phyloP scores from a whole-genome alignment of 2,329 filamentous ascomycete species.

The Purpureocillium lavendulum region DNA sequence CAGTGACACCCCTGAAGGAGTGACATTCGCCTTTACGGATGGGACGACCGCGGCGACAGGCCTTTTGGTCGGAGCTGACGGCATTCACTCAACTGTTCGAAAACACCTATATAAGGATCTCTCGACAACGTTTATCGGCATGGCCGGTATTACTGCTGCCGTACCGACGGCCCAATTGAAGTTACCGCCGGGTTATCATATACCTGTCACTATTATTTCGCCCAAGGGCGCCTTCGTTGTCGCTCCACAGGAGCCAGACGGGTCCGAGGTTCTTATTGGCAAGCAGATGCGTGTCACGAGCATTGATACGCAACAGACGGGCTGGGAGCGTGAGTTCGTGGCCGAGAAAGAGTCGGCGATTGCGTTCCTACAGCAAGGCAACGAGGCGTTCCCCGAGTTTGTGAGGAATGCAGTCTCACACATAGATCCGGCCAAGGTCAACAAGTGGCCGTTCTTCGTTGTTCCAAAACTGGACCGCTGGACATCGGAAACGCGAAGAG shows the following conservation, averaged over 20 bases:
- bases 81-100: slow-evolving; percentile 49
- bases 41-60: slow-evolving; percentile 28
- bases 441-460: slow-evolving; percentile 41
- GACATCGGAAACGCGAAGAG: slow-evolving; percentile 25
- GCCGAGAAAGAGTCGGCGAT: slow-evolving; percentile 28
- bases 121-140: slow-evolving; percentile 40
- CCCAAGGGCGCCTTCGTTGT: slow-evolving; percentile 39
- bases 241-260: slow-evolving; percentile 37
- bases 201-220: slow-evolving; percentile 35
- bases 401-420: slow-evolving; percentile 23
- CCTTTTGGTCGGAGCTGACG: slow-evolving; percentile 48
- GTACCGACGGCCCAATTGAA: slow-evolving; percentile 27
- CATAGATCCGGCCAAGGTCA: slow-evolving; percentile 24
- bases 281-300: slow-evolving; percentile 30
- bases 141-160: slow-evolving; percentile 28
- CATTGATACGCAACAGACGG: slow-evolving; percentile 21
- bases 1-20: slow-evolving; percentile 26
- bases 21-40: slow-evolving; percentile 39
- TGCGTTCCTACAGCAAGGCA: slow-evolving; percentile 23
- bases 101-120: slow-evolving; percentile 40
- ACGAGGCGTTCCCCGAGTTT: slow-evolving; percentile 25
- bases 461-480: slow-evolving; percentile 37
- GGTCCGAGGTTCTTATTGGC: slow-evolving; percentile 39
- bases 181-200: slow-evolving; percentile 21
- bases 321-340: slow-evolving; percentile 29